A percentile compares a stretch with the other conserved stretches of the same genome.
Evolutionary conservation across 2,329 filamentous ascomycete species (phyloP).

Genomic region (Verruconis gallopava): DNA sequence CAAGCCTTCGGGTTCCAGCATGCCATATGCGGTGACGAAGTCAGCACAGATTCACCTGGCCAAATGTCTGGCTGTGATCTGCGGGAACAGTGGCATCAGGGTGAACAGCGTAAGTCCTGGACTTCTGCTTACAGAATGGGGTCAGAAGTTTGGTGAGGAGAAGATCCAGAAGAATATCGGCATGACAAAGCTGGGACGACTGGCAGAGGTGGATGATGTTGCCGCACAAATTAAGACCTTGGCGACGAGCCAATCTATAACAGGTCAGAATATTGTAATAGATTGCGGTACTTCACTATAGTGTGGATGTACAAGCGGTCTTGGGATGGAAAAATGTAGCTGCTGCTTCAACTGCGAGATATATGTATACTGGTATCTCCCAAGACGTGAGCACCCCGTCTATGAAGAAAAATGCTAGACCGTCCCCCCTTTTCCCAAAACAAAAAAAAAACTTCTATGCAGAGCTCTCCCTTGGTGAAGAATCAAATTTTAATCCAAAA

Average conservation of each 20-base stretch:
- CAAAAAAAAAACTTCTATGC: no score
- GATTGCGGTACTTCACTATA: constrained; percentile 28
- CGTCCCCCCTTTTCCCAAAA: no score
- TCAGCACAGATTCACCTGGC: constrained; percentile 38
- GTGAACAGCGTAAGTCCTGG: constrained; percentile 48
- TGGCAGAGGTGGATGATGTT: constrained; percentile 45
- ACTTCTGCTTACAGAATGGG: constrained; percentile 38
- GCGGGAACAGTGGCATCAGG: constrained; percentile 40
- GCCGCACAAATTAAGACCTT: constrained; percentile 41
- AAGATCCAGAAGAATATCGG: constrained; percentile 31
- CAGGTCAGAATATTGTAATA: constrained; percentile 40
- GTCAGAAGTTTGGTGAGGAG: constrained; percentile 32
- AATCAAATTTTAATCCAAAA: constrained; percentile 46
- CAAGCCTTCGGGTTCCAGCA: constrained; percentile 47
- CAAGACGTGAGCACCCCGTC: no score
- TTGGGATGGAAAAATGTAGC: no score
- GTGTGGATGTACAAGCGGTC: no score
- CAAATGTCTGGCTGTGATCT: constrained; percentile 41
- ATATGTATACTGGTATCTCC: neutral
- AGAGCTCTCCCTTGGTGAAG: no score
- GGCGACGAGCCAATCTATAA: constrained; percentile 36
- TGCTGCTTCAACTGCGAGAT: no score
- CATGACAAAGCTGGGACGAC: constrained; percentile 34
- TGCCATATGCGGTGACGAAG: constrained; percentile 30
- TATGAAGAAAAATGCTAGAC: no score